These are phyloP conservation scores for Amoebophrya sp. DNA, from an alignment of 169 alveolate species.

Conservation along the genomic window DNA sequence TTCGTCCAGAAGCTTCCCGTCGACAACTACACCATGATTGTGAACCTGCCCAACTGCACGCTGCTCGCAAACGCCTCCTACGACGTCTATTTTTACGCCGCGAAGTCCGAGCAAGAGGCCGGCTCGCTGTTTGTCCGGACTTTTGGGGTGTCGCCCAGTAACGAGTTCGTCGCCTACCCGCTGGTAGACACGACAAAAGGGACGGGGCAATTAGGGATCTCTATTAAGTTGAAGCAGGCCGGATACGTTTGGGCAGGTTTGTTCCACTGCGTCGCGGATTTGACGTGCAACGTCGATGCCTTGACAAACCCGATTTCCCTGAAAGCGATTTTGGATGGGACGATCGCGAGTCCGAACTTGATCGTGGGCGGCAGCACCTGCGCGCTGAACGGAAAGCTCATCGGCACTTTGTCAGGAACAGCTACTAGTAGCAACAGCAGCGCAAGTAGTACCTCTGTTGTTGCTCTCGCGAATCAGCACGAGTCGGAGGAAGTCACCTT, in stretches of 20 bases:
- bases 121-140: neutral
- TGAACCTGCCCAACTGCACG: neutral
- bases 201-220: neutral
- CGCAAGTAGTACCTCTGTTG: neutral
- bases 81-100: neutral
- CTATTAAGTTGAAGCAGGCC: neutral
- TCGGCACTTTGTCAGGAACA: too few species aligned
- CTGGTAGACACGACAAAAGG: neutral
- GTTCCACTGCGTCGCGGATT: neutral
- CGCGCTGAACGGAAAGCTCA: neutral
- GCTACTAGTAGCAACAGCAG: neutral
- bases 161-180: constrained; percentile 8
- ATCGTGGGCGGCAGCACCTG: neutral
- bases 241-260: neutral
- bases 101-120: neutral
- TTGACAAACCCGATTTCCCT: neutral
- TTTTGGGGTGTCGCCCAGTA: neutral
- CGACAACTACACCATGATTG: neutral
- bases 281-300: neutral
- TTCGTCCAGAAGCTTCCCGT: neutral
- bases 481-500: neutral
- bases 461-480: too few species aligned
- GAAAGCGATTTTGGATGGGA: neutral
- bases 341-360: neutral
- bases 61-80: neutral